These are phyloP conservation scores for Endotrypanum monterogeii DNA, from an alignment of 208 protist genomes.

Conservation along the genomic window DNA sequence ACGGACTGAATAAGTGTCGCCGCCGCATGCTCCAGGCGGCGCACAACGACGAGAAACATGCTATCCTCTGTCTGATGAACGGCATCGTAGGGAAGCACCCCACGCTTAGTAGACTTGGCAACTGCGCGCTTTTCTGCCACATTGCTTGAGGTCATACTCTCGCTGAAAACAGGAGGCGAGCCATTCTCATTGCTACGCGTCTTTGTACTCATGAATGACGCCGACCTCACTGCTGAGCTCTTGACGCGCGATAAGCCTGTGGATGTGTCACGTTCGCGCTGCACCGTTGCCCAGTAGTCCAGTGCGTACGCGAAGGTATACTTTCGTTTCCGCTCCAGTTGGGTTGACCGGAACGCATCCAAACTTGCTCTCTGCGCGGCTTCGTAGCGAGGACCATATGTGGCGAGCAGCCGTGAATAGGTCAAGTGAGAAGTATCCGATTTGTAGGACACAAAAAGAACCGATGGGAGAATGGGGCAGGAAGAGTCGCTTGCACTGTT, in stretches of 20 bases:
- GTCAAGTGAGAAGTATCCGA: slow-evolving; percentile 42
- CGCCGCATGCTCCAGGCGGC: slow-evolving; percentile 40
- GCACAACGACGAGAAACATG: slow-evolving; percentile 62
- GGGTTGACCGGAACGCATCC: slow-evolving; percentile 26
- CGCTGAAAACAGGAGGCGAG: neutral
- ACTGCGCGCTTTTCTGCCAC: slow-evolving; percentile 2
- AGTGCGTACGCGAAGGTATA: slow-evolving; percentile 43
- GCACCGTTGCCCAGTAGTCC: slow-evolving; percentile 72
- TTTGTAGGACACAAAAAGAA: slow-evolving; percentile 72
- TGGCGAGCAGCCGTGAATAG: slow-evolving; percentile 63
- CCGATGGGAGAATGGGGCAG: slow-evolving; percentile 29
- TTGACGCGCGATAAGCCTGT: neutral
- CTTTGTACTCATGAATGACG: neutral
- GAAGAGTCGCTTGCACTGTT: neutral
- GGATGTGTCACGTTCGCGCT: slow-evolving; percentile 18
- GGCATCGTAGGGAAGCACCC: slow-evolving; percentile 18
- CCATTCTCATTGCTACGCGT: neutral
- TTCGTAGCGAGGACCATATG: slow-evolving; percentile 72
- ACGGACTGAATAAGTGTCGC: slow-evolving; percentile 72
- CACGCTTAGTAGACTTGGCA: slow-evolving; percentile 20
- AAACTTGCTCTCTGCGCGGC: slow-evolving; percentile 41
- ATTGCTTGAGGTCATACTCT: neutral
- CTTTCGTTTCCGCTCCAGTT: slow-evolving; percentile 30
- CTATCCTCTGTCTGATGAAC: slow-evolving; percentile 68
- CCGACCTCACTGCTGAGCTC: neutral